Percentiles rank a stretch among this genome's conserved stretches.
Evolutionary conservation across 2,329 filamentous ascomycete species (phyloP).

Genomic region (Uncinocarpus reesii): DNA sequence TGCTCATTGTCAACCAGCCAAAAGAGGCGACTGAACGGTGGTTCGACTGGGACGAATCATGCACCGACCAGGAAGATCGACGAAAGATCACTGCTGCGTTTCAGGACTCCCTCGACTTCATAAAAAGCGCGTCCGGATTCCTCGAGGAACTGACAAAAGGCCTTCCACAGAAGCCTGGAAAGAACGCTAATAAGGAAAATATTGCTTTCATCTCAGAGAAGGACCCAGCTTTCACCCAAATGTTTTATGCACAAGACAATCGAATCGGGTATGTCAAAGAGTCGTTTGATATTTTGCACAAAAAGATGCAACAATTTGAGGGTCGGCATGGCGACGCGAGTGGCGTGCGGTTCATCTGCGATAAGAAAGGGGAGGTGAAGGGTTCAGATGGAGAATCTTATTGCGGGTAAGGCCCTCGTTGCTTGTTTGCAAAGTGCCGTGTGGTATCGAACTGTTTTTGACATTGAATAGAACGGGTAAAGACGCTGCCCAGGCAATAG

Average conservation of each 20-base stretch:
- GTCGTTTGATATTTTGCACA: slow-evolving; percentile 1
- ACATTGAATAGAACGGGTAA: slow-evolving; percentile 6
- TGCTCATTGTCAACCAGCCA: slow-evolving; percentile 3
- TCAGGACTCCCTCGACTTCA: neutral
- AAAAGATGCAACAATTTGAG: slow-evolving; percentile 1
- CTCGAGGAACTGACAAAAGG: neutral
- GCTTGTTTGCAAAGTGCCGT: neutral
- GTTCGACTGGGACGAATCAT: slow-evolving; percentile 14
- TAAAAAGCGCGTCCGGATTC: neutral
- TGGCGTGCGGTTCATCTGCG: slow-evolving; percentile 11
- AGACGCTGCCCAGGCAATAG: slow-evolving; percentile 4
- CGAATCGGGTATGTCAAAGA: slow-evolving; percentile 7
- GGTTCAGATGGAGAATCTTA: neutral
- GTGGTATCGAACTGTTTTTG: neutral
- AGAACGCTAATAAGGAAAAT: slow-evolving; percentile 3
- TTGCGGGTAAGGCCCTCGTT: slow-evolving; percentile 3
- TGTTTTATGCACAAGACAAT: slow-evolving; percentile 13
- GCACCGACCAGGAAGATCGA: slow-evolving; percentile 3
- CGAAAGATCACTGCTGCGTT: slow-evolving; percentile 4
- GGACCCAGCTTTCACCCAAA: slow-evolving; percentile 12
- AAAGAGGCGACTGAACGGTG: slow-evolving; percentile 6
- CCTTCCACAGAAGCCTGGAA: slow-evolving; percentile 2
- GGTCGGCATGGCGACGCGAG: slow-evolving; percentile 3
- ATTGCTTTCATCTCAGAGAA: neutral
- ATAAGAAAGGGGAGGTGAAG: slow-evolving; percentile 2